Conservation (phyloP, 129 eudicot species). For the Deinandra increscens region DNA sequence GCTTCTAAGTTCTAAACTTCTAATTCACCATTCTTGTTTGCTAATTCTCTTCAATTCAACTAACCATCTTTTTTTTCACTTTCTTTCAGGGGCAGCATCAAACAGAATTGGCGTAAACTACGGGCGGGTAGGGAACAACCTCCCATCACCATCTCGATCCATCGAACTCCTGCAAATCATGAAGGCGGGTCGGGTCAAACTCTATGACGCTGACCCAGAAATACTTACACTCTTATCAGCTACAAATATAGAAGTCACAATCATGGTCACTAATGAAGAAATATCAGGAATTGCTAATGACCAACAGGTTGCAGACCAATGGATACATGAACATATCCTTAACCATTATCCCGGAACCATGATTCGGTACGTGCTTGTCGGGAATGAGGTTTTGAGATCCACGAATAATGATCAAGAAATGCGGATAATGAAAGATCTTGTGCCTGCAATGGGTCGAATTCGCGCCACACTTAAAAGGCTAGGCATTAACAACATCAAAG, state of each 20-base stretch:
- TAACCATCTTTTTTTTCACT: not conserved
- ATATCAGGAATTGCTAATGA: constrained; percentile 48
- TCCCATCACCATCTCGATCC: constrained; percentile 56
- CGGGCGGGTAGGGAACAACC: constrained; percentile 59
- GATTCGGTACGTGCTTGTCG: constrained; percentile 57
- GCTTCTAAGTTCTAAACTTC: too few relatives aligned
- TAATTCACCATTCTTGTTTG: not conserved
- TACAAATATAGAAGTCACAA: constrained; percentile 53
- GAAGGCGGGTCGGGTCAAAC: constrained; percentile 51
- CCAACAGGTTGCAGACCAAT: constrained; percentile 48
- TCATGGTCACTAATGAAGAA: constrained; percentile 63
- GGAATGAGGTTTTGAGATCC: constrained; percentile 61
- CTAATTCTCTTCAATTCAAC: not conserved
- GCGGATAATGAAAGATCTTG: constrained; percentile 43
- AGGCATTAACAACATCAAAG: constrained; percentile 54
- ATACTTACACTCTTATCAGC: constrained; percentile 48
- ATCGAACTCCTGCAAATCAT: constrained; percentile 41
- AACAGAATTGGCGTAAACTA: constrained; percentile 57
- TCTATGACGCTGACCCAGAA: constrained; percentile 61
- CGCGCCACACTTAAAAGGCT: constrained; percentile 33
- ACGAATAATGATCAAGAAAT: constrained; percentile 29
- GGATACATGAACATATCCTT: constrained; percentile 60
- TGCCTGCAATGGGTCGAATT: constrained; percentile 63
- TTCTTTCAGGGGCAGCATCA: constrained; percentile 35
- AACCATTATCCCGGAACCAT: constrained; percentile 55